These are phyloP conservation scores for Athelia psychrophila DNA, from an alignment of 1,284 basidiomycete species.

Conservation along the genomic window DNA sequence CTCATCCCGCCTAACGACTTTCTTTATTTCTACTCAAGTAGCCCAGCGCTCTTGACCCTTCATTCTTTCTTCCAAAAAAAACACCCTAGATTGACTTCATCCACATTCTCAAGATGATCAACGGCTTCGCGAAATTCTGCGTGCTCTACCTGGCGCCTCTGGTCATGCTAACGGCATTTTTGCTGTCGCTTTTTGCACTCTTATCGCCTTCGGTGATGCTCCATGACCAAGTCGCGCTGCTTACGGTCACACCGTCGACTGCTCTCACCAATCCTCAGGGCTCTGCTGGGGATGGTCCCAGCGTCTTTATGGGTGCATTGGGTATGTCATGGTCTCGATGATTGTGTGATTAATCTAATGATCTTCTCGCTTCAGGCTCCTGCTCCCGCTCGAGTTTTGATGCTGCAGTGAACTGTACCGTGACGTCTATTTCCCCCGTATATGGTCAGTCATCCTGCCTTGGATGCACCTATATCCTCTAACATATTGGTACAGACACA, in stretches of 20 bases:
- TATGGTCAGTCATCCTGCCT: constrained; percentile 49
- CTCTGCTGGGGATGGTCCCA: constrained; percentile 58
- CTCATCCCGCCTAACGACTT: constrained; percentile 1
- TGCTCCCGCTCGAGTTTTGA: constrained; percentile 55
- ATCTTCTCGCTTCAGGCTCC: too few species aligned
- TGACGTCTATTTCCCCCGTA: constrained; percentile 50
- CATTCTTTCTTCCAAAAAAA: background rate
- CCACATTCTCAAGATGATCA: constrained; percentile 50
- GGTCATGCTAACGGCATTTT: constrained; percentile 58
- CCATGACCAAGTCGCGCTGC: constrained; percentile 57
- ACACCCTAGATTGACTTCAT: constrained; percentile 22
- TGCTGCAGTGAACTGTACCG: constrained; percentile 52
- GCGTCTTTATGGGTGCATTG: constrained; percentile 61
- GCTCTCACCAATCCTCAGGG: constrained; percentile 40
- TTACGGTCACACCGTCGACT: constrained; percentile 61
- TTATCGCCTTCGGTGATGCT: constrained; percentile 62
- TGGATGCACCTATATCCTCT: background rate
- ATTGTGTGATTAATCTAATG: too few species aligned
- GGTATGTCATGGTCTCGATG: constrained; percentile 36
- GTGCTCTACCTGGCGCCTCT: constrained; percentile 69
- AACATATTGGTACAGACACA: constrained; percentile 44
- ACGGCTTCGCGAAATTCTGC: constrained; percentile 65
- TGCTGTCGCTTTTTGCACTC: constrained; percentile 65
- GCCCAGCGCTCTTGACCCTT: background rate
- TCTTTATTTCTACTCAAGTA: background rate